phyloP scores from a whole-genome alignment of 2,329 filamentous ascomycete genomes.

The Ophiostoma himal-ulmi region DNA sequence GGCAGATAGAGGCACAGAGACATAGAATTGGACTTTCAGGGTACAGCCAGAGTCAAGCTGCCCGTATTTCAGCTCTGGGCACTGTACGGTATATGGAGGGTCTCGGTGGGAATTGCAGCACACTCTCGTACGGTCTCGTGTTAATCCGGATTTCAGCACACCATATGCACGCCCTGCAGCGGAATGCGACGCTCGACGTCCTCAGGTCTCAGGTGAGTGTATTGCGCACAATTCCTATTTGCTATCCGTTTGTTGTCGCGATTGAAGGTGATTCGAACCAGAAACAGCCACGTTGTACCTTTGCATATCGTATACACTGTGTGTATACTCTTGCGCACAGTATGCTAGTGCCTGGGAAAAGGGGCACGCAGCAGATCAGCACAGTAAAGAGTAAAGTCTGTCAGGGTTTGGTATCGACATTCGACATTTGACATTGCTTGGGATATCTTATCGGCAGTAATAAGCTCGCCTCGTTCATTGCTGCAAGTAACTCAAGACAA shows the following conservation, averaged over 20 bases:
- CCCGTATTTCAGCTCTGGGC: neutral
- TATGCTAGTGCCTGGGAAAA: constrained; percentile 19
- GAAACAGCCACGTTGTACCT: constrained; percentile 20
- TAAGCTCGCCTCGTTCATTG: too few species aligned
- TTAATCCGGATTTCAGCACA: neutral
- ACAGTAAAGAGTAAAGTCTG: neutral
- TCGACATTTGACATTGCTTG: neutral
- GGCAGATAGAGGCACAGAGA: neutral
- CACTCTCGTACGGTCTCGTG: neutral
- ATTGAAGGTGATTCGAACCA: constrained; percentile 17
- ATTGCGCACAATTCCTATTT: neutral
- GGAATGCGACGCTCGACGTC: neutral
- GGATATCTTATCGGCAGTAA: neutral
- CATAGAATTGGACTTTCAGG: neutral
- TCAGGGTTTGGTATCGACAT: neutral
- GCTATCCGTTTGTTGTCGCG: neutral
- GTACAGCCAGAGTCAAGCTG: neutral
- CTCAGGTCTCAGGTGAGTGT: neutral
- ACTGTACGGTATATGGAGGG: neutral
- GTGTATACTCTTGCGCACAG: constrained; percentile 8
- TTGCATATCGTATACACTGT: neutral
- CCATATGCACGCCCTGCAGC: constrained; percentile 6
- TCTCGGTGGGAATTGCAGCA: neutral
- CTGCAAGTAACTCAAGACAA: neutral
- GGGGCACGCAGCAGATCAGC: constrained; percentile 15